Evolutionary conservation across 352 stramenopile species (phyloP), one percentile per base, ranked within the genome.

Genomic region (Globisporangium solare): DNA sequence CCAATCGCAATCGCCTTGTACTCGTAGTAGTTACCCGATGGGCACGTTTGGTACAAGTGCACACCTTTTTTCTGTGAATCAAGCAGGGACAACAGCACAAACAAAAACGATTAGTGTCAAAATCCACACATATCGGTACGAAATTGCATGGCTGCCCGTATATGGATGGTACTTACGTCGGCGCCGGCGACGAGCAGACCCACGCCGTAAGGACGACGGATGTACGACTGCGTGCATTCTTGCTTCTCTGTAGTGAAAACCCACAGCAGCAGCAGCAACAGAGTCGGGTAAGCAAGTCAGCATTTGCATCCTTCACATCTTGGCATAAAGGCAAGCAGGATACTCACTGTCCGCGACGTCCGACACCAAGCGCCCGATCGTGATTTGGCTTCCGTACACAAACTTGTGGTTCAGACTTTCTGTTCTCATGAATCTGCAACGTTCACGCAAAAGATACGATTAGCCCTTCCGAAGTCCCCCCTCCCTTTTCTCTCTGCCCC

Each of bases 351-450:
- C 97, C 7, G 97, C 97, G 15, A 99, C 73, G 71, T 99, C 95
- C 53, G 85, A 90, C 24, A 99, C 96, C 48, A 99, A 75, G 11
- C 95, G 83, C 41, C 93, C 90, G 11, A 96, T 90, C 17, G 96
- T 95, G 60, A 99, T 97, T 59, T 79, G 75, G 58, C 94, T 97
- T 51, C 96, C 96, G 71, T 99, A 99, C 40, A 99, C 92, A 69
- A 99, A 99, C 79, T 99, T 99, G 87, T 99, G 95, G 76, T 99
- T 99, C 54, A 99, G 76, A 65, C 95, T 98, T 76, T 99, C 97
- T 51, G 94, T 99, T 45, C 97, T 83, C 92, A 98, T 98, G 69
- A 97, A 97, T 56, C 80, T 90, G 52, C 32, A 24, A 35, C 14
- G 8, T 14, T 22, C 14, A 12, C 6, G 14, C 17, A 22, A 24